phyloP scores from a whole-genome alignment of 2,329 filamentous ascomycete species.

The Cladophialophora chaetospira region DNA sequence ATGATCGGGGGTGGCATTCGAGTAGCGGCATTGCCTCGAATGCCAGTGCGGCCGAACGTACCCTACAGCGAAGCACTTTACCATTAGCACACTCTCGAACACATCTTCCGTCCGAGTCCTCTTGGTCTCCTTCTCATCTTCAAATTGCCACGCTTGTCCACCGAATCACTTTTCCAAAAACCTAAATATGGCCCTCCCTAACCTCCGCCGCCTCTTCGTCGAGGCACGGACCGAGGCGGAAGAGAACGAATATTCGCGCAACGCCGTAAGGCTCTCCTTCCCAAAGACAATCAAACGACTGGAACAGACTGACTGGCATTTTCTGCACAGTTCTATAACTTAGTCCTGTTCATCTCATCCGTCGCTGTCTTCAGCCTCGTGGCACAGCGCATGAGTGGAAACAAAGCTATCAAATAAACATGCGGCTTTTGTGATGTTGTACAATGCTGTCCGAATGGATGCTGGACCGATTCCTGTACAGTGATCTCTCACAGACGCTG shows the following conservation, averaged over 20 bases:
- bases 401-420: conserved; percentile 41
- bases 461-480: too few relatives aligned
- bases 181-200: conserved; percentile 63
- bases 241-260: conserved; percentile 90
- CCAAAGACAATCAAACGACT: too few relatives aligned
- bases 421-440: not conserved
- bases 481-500: too few relatives aligned
- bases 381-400: conserved; percentile 74
- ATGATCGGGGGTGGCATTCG: too few relatives aligned
- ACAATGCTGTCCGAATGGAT: too few relatives aligned
- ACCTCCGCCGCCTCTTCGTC: conserved; percentile 93
- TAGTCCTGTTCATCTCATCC: conserved; percentile 94
- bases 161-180: too few relatives aligned
- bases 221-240: conserved; percentile 91
- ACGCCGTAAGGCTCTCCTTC: conserved; percentile 65
- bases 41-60: too few relatives aligned
- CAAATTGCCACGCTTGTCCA: too few relatives aligned
- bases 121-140: not conserved
- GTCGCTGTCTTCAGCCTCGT: conserved; percentile 92
- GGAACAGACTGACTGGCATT: conserved; percentile 1
- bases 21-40: too few relatives aligned
- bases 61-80: too few relatives aligned
- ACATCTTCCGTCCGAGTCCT: not conserved
- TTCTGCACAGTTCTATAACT: conserved; percentile 81
- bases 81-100: too few relatives aligned